Percentiles rank a stretch among this genome's conserved stretches.
phyloP scores from a whole-genome alignment of 768 basidiomycete species.

The Naganishia friedmannii region DNA sequence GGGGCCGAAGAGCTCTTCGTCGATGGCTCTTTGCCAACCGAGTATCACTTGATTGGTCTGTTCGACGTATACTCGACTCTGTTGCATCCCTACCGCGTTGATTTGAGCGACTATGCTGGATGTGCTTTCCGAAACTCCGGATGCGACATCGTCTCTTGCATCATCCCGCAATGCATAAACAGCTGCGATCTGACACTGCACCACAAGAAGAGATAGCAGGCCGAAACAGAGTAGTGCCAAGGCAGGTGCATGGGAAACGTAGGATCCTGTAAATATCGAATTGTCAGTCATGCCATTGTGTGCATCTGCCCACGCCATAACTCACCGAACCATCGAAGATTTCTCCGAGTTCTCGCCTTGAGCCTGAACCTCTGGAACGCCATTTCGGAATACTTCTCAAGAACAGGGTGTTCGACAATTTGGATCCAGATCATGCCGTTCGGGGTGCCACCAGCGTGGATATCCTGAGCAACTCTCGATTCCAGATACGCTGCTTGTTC shows the following conservation, averaged over 20 bases:
- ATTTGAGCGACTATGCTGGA: slow-evolving; percentile 66
- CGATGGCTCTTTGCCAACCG: slow-evolving; percentile 69
- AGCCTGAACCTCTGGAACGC: slow-evolving; percentile 35
- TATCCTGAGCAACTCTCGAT: slow-evolving; percentile 33
- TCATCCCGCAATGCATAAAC: slow-evolving; percentile 69
- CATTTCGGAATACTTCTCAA: slow-evolving; percentile 44
- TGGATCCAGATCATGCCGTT: slow-evolving; percentile 47
- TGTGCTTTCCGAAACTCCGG: slow-evolving; percentile 56
- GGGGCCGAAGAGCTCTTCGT: slow-evolving; percentile 76
- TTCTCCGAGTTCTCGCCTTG: slow-evolving; percentile 57
- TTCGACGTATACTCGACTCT: slow-evolving; percentile 73
- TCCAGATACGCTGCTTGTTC: slow-evolving; percentile 42
- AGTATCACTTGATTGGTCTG: slow-evolving; percentile 71
- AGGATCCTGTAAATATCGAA: slow-evolving; percentile 10
- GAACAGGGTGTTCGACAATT: slow-evolving; percentile 49
- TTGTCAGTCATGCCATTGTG: not conserved
- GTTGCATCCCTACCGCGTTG: slow-evolving; percentile 77
- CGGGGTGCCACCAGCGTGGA: slow-evolving; percentile 33
- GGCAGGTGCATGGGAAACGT: slow-evolving; percentile 81
- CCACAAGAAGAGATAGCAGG: slow-evolving; percentile 78
- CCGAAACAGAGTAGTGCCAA: slow-evolving; percentile 88
- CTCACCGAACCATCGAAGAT: slow-evolving; percentile 74
- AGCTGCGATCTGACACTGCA: slow-evolving; percentile 81
- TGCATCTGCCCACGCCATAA: not conserved
- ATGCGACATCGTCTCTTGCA: slow-evolving; percentile 52